A percentile compares a stretch with the other conserved stretches of the same genome.
Conservation (phyloP, 805 yeast species). For the Metschnikowia bowlesiae region DNA sequence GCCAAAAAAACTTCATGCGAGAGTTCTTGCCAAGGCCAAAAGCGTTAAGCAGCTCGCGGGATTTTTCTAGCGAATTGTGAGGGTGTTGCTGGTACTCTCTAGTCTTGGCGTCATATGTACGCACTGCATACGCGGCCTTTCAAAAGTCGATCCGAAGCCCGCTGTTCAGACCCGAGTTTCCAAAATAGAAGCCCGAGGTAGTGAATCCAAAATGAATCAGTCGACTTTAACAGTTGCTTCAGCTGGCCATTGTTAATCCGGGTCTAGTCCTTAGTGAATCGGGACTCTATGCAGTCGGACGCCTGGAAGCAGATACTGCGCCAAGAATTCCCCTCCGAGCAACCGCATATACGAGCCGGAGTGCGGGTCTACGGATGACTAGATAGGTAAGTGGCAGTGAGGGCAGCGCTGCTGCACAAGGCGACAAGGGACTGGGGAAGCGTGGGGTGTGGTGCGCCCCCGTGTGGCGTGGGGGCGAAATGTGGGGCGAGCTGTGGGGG, state of each 20-base stretch:
- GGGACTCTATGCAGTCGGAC: neutral
- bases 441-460: neutral
- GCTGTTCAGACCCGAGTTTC: no score
- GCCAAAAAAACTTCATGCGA: no score
- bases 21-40: no score
- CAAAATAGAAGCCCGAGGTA: no score
- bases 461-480: neutral
- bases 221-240: no score
- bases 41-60: no score
- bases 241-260: no score
- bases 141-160: neutral
- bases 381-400: neutral
- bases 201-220: no score
- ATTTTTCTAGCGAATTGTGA: neutral
- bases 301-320: neutral
- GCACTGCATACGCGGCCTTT: neutral
- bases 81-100: neutral
- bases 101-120: neutral
- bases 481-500: conserved; percentile 2
- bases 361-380: neutral
- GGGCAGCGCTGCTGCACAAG: neutral
- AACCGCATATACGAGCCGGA: no score
- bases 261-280: no score
- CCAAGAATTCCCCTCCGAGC: no score
- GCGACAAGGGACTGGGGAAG: neutral